Evolutionary conservation across 2,329 filamentous ascomycete species (phyloP).

Genomic region (Lojkania enalia): DNA sequence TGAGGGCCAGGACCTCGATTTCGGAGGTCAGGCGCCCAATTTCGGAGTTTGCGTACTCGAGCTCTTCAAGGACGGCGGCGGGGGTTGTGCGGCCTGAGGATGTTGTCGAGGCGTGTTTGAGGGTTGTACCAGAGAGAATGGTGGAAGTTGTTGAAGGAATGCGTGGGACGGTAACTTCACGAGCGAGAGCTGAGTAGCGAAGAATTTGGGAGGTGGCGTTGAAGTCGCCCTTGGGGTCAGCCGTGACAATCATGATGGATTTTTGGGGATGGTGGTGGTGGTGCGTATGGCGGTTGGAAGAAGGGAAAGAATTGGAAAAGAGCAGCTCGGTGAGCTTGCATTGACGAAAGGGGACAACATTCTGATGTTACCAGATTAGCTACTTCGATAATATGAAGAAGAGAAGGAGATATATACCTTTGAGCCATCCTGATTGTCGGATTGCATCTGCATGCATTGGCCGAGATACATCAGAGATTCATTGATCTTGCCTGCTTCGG

Average conservation of each 20-base stretch:
- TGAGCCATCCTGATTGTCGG: constrained; percentile 70
- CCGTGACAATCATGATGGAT: constrained; percentile 94
- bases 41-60: constrained; percentile 80
- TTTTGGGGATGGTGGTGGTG: constrained; percentile 67
- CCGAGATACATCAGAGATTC: constrained; percentile 98
- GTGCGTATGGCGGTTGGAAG: constrained; percentile 50
- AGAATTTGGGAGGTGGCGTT: constrained; percentile 97
- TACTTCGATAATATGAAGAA: background rate
- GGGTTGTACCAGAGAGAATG: constrained; percentile 51
- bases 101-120: constrained; percentile 40
- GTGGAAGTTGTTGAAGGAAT: constrained; percentile 80
- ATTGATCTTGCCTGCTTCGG: constrained; percentile 97
- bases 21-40: constrained; percentile 78
- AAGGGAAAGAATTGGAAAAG: constrained; percentile 56
- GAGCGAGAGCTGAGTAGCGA: constrained; percentile 87
- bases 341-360: constrained; percentile 72
- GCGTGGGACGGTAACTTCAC: constrained; percentile 89
- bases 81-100: constrained; percentile 54
- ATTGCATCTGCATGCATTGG: constrained; percentile 95
- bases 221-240: constrained; percentile 89
- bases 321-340: constrained; percentile 58
- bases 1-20: constrained; percentile 71
- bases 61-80: constrained; percentile 60
- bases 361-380: constrained; percentile 23
- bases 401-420: constrained; percentile 60